Conservation (phyloP, 305 asterid genomes). For the Ruellia speciosa region DNA sequence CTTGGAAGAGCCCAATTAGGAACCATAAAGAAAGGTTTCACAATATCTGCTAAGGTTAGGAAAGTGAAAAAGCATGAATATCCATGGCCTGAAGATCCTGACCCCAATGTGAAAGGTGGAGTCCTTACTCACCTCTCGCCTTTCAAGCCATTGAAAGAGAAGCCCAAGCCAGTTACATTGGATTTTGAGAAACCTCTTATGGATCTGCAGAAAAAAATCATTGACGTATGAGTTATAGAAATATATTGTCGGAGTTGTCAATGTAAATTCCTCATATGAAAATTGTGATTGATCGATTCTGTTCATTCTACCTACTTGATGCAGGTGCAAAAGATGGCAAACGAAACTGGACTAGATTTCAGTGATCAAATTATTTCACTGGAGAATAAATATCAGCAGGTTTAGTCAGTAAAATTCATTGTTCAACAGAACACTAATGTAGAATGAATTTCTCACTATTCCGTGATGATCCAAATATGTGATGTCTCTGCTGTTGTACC, state of each 20-base stretch:
- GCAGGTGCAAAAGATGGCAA: slow-evolving; percentile 89
- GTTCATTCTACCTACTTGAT: slow-evolving; percentile 19
- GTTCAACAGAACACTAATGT: not conserved
- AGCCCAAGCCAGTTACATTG: slow-evolving; percentile 72
- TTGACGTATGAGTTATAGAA: slow-evolving; percentile 37
- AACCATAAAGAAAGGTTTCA: slow-evolving; percentile 39
- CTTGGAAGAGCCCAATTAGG: slow-evolving; percentile 59
- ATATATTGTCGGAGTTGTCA: not conserved
- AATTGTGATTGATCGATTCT: slow-evolving; percentile 11
- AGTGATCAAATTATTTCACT: slow-evolving; percentile 64
- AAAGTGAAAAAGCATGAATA: slow-evolving; percentile 66
- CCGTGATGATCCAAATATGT: not conserved
- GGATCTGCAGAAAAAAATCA: slow-evolving; percentile 55
- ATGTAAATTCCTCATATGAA: slow-evolving; percentile 9
- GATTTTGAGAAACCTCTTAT: slow-evolving; percentile 75
- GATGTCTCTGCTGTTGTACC: slow-evolving; percentile 7
- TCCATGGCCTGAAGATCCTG: slow-evolving; percentile 75
- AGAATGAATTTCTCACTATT: not conserved
- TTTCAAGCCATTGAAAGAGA: slow-evolving; percentile 83
- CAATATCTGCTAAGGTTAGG: slow-evolving; percentile 51
- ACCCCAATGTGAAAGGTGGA: slow-evolving; percentile 76
- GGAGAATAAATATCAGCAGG: slow-evolving; percentile 85
- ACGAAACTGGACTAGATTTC: slow-evolving; percentile 88
- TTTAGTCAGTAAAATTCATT: slow-evolving; percentile 21
- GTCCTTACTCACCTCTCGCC: slow-evolving; percentile 65